These are phyloP conservation scores for Colletotrichum sp. DNA, from an alignment of 2,329 filamentous ascomycete genomes.

Conservation along the genomic window DNA sequence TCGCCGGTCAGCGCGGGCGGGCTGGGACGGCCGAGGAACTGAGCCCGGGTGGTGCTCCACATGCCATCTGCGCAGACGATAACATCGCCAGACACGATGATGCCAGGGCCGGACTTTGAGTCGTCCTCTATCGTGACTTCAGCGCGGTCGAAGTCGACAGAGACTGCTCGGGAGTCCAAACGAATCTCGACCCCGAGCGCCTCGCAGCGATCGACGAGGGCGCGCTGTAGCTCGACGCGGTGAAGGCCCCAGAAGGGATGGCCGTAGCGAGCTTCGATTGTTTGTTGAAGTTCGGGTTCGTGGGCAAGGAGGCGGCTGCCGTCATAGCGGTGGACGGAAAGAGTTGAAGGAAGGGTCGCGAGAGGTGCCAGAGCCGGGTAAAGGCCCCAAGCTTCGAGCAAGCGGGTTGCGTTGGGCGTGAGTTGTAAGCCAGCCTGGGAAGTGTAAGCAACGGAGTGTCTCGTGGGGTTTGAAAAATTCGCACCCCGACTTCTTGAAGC, in stretches of 20 bases:
- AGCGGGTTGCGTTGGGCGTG: slow-evolving; percentile 22
- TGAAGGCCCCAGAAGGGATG: slow-evolving; percentile 53
- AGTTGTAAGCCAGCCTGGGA: slow-evolving; percentile 22
- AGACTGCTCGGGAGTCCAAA: slow-evolving; percentile 5
- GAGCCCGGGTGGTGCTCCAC: slow-evolving; percentile 46
- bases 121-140: slow-evolving; percentile 32
- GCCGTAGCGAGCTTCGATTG: slow-evolving; percentile 6
- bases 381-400: slow-evolving; percentile 20
- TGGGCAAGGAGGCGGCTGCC: slow-evolving; percentile 22
- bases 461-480: neutral
- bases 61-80: slow-evolving; percentile 55
- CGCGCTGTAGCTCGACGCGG: slow-evolving; percentile 51
- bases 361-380: slow-evolving; percentile 4
- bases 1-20: slow-evolving; percentile 58
- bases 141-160: slow-evolving; percentile 8
- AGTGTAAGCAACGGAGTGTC: neutral
- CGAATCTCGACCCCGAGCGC: slow-evolving; percentile 39
- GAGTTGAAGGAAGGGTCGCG: slow-evolving; percentile 17
- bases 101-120: slow-evolving; percentile 20
- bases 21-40: slow-evolving; percentile 46
- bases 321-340: slow-evolving; percentile 23
- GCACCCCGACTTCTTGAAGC: slow-evolving; percentile 23
- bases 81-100: slow-evolving; percentile 41
- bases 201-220: slow-evolving; percentile 42
- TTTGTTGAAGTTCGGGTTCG: slow-evolving; percentile 8